Base-by-base conservation (phyloP, 2,329 filamentous ascomycete species). In the Fusarium burgessii region DNA sequence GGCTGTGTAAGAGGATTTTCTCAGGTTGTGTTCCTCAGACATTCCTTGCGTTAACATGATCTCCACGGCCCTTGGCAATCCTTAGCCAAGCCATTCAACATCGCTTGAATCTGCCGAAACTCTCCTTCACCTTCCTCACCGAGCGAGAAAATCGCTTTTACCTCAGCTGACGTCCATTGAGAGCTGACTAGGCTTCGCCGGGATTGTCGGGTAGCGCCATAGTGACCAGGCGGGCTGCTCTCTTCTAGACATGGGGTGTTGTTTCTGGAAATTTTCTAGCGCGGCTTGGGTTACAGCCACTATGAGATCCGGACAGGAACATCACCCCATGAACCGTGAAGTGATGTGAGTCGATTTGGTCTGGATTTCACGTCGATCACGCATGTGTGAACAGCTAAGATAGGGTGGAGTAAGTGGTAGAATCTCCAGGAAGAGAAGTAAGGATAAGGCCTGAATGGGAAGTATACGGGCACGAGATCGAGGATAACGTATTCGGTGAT, bases 231-330 rank as follows among this genome's bases (percentile, higher is more conserved):
- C 36, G 45, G 27, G 9, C 33, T 50, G 46, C 49, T 65, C 38
- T 49, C 27, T 40, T 58, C 25, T 12, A 40, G 27, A 58, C 62
- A 50, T 47, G 70, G 62, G 42, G 40, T 43, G 35, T 47, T 68
- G 61, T 57, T 76, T 76, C 74, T 76, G 58, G 74, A 76, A 76
- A 67, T 61, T 74, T 76, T 76, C 74, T 76, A 76, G 74, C 71
- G 71, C 54, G 51, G 63, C 61, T 66, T 68, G 40, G 58, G 58
- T 50, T 59, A 25, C 47, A 63, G 52, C 29, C 45, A 52, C 60
- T 60, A 49, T 60, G 38, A 65, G 61, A 71, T 76, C 64, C 64
- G 18, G 41, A 66, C 69, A 64, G 47, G 57, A 70, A 72, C 70
- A 68, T 74, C 72, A 70, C 58, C 57, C 54, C 61, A 74, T 76